Base-by-base conservation (phyloP, 2,329 filamentous ascomycete species). In the Colletotrichum camelliae region DNA sequence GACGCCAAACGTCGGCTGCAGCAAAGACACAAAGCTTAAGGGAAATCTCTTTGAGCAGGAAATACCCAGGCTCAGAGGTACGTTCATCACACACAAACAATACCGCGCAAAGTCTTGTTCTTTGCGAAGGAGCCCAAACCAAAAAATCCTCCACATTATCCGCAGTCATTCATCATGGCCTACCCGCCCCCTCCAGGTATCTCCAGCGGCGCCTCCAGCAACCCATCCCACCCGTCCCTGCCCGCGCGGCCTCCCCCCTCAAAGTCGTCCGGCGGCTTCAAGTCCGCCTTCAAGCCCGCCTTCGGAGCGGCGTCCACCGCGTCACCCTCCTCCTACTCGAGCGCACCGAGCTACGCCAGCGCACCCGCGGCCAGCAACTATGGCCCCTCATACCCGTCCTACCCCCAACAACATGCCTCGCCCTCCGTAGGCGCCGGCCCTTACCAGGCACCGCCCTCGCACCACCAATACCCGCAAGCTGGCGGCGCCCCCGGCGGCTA, bases 161-260 rank as follows among this genome's bases (percentile, higher is more conserved):
- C 77, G 43, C 77, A 78, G 77, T 81, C 89, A 86, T 92, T 92
- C 91, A 93, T 92, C 90, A 96, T 96, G 95, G 93, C 94, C 87
- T 95, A 95, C 90, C 93, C 94, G 86, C 93, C 93, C 83, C 94
- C 94, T 94, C 94, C 95, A 95, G 94, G 94, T 91, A 87, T 91
- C 85, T 84, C 88, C 84, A 82, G 82, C 83, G 81, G 75, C 70
- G 66, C 82, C 81, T 85, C 86, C 81, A 84, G 69, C 58, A 75
- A 76, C 35, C 79, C 85, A 79, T 80, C 85, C 39, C 87, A 91
- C 80, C 90, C 91, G 60, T 95, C 94, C 80, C 93, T 97, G 52
- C 95, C 95, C 79, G 92, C 95, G 77, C 93, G 94, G 80, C 95
- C 95, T 77, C 94, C 95, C 57, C 91, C 92, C 68, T 88, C 92